These are phyloP conservation scores for Paraphoma chrysanthemicola DNA, from an alignment of 2,329 filamentous ascomycete species.

Conservation along the genomic window DNA sequence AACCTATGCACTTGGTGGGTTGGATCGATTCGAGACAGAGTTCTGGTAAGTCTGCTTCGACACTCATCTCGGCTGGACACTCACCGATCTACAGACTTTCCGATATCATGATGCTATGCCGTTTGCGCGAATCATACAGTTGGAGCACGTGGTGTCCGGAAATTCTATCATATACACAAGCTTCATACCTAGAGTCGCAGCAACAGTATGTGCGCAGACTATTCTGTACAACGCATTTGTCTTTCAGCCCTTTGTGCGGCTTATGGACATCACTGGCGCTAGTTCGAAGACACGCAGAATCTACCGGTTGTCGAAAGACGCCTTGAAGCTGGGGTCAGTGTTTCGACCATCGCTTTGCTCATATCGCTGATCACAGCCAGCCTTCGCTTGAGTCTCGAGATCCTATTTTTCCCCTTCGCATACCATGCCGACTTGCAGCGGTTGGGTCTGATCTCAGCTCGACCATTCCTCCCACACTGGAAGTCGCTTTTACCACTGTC, in stretches of 20 bases:
- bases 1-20: slow-evolving; percentile 47
- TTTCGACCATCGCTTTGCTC: background rate
- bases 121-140: slow-evolving; percentile 34
- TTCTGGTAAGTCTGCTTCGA: slow-evolving; percentile 22
- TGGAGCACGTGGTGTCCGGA: slow-evolving; percentile 27
- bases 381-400: slow-evolving; percentile 34
- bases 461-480: slow-evolving; percentile 35
- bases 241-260: slow-evolving; percentile 37
- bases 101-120: slow-evolving; percentile 26
- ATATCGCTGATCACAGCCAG: slow-evolving; percentile 22
- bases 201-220: slow-evolving; percentile 26
- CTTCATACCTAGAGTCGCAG: slow-evolving; percentile 29
- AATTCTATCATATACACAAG: slow-evolving; percentile 35
- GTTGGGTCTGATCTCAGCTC: slow-evolving; percentile 36
- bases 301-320: slow-evolving; percentile 29
- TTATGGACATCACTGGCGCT: slow-evolving; percentile 29
- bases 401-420: slow-evolving; percentile 41
- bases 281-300: slow-evolving; percentile 25
- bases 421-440: slow-evolving; percentile 41
- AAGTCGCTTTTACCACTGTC: slow-evolving; percentile 39
- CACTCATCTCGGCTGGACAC: background rate
- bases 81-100: slow-evolving; percentile 31
- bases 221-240: slow-evolving; percentile 25
- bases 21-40: slow-evolving; percentile 36
- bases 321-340: slow-evolving; percentile 30